Conservation (phyloP, 2,329 filamentous ascomycete genomes). For the Cladosporium sp. region DNA sequence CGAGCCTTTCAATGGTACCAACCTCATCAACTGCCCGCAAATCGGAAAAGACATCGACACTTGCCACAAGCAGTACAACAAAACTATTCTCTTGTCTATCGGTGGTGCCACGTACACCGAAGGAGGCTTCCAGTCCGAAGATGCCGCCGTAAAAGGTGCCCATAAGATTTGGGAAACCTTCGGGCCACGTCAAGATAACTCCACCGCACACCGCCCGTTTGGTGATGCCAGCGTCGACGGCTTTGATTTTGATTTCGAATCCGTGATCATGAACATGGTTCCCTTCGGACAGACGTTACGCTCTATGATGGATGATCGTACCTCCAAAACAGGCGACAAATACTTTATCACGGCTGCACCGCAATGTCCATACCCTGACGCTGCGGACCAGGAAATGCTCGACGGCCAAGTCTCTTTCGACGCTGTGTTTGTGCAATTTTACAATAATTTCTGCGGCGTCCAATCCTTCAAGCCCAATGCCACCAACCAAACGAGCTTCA, state of each 20-base stretch:
- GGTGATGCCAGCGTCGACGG: slow-evolving; percentile 64
- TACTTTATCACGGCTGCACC: slow-evolving; percentile 39
- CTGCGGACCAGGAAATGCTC: slow-evolving; percentile 27
- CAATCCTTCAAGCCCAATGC: slow-evolving; percentile 29
- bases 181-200: slow-evolving; percentile 45
- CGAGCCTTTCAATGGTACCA: slow-evolving; percentile 54
- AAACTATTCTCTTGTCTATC: slow-evolving; percentile 69
- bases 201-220: slow-evolving; percentile 59
- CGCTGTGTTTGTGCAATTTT: slow-evolving; percentile 41
- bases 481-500: slow-evolving; percentile 51
- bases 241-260: slow-evolving; percentile 74
- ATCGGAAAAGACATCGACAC: slow-evolving; percentile 53
- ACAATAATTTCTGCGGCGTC: slow-evolving; percentile 46
- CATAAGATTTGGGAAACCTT: slow-evolving; percentile 67
- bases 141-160: slow-evolving; percentile 53
- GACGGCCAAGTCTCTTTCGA: slow-evolving; percentile 61
- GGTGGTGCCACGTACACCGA: slow-evolving; percentile 68
- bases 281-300: slow-evolving; percentile 40
- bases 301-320: slow-evolving; percentile 24
- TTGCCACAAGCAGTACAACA: slow-evolving; percentile 60
- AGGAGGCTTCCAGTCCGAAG: slow-evolving; percentile 57
- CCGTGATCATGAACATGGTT: slow-evolving; percentile 55
- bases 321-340: slow-evolving; percentile 33
- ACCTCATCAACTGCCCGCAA: slow-evolving; percentile 58
- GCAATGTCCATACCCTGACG: slow-evolving; percentile 38